Conservation (phyloP, 2,329 filamentous ascomycete genomes). For the Periglandula ipomoeae region DNA sequence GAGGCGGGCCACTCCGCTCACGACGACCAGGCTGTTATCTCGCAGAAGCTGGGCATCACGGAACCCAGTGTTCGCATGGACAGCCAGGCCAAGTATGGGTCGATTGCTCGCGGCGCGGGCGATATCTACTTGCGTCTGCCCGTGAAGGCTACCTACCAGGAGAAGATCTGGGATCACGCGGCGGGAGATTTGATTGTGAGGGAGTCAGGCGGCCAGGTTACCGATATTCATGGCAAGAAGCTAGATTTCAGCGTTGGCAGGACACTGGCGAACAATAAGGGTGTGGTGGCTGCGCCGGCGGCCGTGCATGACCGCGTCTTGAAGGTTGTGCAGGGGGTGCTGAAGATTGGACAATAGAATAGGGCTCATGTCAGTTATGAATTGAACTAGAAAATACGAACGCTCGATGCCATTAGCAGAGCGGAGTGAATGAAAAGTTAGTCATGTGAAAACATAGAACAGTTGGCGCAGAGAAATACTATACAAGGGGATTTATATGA, state of each 20-base stretch:
- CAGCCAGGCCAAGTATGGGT: slow-evolving; percentile 95
- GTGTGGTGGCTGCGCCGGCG: slow-evolving; percentile 79
- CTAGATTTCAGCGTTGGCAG: slow-evolving; percentile 82
- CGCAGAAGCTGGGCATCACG: slow-evolving; percentile 76
- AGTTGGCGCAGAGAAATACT: too few species aligned
- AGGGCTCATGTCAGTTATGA: too few species aligned
- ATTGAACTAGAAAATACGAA: too few species aligned
- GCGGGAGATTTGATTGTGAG: slow-evolving; percentile 90
- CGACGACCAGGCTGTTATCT: slow-evolving; percentile 73
- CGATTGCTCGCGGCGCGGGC: slow-evolving; percentile 85
- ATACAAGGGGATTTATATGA: background rate
- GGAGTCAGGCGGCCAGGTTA: slow-evolving; percentile 87
- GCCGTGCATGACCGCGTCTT: slow-evolving; percentile 70
- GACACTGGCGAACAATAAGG: slow-evolving; percentile 84
- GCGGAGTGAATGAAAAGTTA: background rate
- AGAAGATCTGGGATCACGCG: slow-evolving; percentile 99
- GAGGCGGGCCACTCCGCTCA: slow-evolving; percentile 90
- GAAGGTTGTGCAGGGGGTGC: slow-evolving; percentile 70
- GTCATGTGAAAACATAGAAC: too few species aligned
- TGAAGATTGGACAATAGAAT: slow-evolving; percentile 31
- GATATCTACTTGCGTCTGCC: slow-evolving; percentile 92
- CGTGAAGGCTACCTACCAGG: slow-evolving; percentile 77
- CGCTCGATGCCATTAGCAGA: background rate
- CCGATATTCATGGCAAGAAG: slow-evolving; percentile 75
- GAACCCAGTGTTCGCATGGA: slow-evolving; percentile 90